phyloP scores from a whole-genome alignment of 306 rosid species.

The Quercus parvula region DNA sequence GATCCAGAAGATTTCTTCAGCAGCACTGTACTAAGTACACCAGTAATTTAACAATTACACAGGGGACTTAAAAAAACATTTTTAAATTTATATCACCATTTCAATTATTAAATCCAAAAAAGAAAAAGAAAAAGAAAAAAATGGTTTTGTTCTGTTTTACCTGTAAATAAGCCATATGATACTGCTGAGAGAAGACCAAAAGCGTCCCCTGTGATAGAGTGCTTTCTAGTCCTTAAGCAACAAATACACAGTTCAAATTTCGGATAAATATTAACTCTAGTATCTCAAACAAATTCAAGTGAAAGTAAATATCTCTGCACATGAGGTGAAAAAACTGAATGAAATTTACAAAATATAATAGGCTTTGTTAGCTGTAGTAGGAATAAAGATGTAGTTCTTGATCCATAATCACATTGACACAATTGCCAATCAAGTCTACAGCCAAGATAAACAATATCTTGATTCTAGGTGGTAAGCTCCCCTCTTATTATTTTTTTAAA shows the following conservation, averaged over 20 bases:
- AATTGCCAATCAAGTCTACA: neutral
- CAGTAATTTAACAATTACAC: constrained; percentile 8
- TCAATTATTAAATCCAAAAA: neutral
- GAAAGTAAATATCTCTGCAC: neutral
- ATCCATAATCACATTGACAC: neutral
- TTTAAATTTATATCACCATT: neutral
- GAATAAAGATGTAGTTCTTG: neutral
- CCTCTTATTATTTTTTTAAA: neutral
- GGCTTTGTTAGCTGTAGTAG: neutral
- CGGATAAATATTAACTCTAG: neutral
- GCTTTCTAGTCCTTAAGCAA: constrained; percentile 51
- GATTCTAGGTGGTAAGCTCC: neutral
- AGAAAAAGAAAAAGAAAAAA: neutral
- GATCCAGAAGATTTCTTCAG: constrained; percentile 71
- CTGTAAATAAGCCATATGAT: constrained; percentile 64
- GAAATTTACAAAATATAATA: neutral
- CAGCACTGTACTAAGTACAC: constrained; percentile 43
- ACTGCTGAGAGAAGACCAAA: constrained; percentile 70
- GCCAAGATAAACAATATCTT: neutral
- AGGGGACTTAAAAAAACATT: neutral
- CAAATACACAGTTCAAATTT: constrained; percentile 6
- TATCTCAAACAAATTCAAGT: neutral
- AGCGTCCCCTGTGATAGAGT: constrained; percentile 45
- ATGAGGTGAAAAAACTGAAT: neutral
- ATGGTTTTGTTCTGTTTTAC: constrained; percentile 17